A percentile compares a stretch with the other conserved stretches of the same genome.
These are phyloP conservation scores for Torulaspora pretoriensis DNA, from an alignment of 1,139 yeast species.

Conservation along the genomic window DNA sequence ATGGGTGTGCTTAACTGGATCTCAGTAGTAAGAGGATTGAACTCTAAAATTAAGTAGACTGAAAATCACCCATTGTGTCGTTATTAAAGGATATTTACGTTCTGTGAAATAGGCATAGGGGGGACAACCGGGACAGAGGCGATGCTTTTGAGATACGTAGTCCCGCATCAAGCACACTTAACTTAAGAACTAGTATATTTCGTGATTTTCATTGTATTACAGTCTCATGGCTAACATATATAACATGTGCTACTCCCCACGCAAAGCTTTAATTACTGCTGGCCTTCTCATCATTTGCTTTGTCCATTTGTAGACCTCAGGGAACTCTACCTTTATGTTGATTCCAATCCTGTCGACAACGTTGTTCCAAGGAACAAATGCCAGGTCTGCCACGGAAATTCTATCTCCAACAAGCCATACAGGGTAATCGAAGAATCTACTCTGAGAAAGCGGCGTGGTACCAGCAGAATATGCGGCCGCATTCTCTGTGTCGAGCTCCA, in stretches of 20 bases:
- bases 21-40: too few relatives aligned
- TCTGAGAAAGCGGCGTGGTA: slow-evolving; percentile 79
- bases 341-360: slow-evolving; percentile 92
- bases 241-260: slow-evolving; percentile 43
- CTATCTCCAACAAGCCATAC: slow-evolving; percentile 94
- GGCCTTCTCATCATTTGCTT: slow-evolving; percentile 88
- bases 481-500: slow-evolving; percentile 85
- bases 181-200: neutral
- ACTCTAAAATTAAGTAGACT: too few relatives aligned
- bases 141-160: too few relatives aligned
- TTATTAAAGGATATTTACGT: too few relatives aligned
- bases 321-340: slow-evolving; percentile 79
- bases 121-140: too few relatives aligned
- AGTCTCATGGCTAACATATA: slow-evolving; percentile 2
- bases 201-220: slow-evolving; percentile 3
- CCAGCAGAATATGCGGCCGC: slow-evolving; percentile 89
- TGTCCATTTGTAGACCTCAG: slow-evolving; percentile 96
- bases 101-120: too few relatives aligned
- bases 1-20: too few relatives aligned
- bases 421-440: slow-evolving; percentile 85
- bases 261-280: slow-evolving; percentile 71
- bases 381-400: slow-evolving; percentile 84
- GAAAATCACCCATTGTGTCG: too few relatives aligned
- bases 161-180: too few relatives aligned
- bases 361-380: slow-evolving; percentile 96